These are phyloP conservation scores for Plicaturopsis crispa DNA, from an alignment of 768 basidiomycete genomes.

Conservation along the genomic window DNA sequence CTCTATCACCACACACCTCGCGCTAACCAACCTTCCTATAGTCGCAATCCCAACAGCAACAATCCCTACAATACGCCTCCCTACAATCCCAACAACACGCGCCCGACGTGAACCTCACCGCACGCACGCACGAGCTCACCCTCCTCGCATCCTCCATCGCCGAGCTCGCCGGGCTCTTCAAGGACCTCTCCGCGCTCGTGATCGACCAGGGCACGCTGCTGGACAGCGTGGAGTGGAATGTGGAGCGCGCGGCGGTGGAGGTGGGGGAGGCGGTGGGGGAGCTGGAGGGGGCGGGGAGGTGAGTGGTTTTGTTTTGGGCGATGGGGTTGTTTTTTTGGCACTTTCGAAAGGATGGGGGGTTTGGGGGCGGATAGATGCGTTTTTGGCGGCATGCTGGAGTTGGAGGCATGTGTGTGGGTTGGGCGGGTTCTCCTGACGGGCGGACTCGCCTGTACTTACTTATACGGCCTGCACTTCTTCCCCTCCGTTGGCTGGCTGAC, in stretches of 20 bases:
- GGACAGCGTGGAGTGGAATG: constrained; percentile 96
- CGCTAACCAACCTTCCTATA: constrained; percentile 14
- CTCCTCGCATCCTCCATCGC: constrained; percentile 91
- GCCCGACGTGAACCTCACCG: constrained; percentile 30
- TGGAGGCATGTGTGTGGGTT: no score
- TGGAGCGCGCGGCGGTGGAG: constrained; percentile 82
- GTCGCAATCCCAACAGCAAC: constrained; percentile 30
- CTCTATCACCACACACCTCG: constrained; percentile 8
- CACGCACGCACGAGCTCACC: constrained; percentile 63
- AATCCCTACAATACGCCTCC: constrained; percentile 29
- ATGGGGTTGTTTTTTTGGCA: no score
- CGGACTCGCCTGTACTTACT: no score
- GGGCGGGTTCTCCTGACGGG: no score
- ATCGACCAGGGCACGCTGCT: constrained; percentile 97
- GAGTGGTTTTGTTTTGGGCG: constrained; percentile 26
- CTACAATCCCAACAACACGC: no score
- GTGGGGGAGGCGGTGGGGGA: constrained; percentile 82
- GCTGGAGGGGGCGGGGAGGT: constrained; percentile 76
- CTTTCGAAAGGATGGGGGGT: no score
- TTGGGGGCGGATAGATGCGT: no score
- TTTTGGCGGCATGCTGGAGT: no score
- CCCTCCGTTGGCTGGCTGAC: no score
- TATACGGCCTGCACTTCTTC: no score
- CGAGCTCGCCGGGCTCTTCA: constrained; percentile 90
- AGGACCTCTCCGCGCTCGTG: constrained; percentile 86